Evolutionary conservation across 2,329 filamentous ascomycete species (phyloP).

Genomic region (Botrytis elliptica): DNA sequence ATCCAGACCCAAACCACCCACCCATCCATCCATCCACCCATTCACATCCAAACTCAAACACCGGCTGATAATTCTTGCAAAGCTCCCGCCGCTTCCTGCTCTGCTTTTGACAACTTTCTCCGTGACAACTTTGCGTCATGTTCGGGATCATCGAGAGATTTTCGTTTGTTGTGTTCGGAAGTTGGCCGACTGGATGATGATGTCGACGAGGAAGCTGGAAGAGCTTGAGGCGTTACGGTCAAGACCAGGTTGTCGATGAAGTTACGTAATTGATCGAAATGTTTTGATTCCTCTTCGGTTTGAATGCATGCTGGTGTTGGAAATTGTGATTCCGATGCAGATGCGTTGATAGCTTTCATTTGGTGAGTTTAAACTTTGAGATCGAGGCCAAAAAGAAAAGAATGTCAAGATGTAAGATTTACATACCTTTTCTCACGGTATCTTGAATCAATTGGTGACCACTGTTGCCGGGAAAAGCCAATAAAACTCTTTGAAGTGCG

Average conservation of each 20-base stretch:
- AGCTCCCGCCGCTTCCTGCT: slow-evolving; percentile 19
- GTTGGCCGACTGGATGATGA: neutral
- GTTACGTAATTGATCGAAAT: slow-evolving; percentile 23
- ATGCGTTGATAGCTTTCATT: slow-evolving; percentile 15
- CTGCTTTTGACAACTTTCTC: slow-evolving; percentile 21
- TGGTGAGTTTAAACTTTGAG: neutral
- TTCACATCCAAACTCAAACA: slow-evolving; percentile 4
- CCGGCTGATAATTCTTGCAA: slow-evolving; percentile 20
- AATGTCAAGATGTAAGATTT: neutral
- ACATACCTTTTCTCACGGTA: slow-evolving; percentile 18
- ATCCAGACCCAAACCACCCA: neutral
- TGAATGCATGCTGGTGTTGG: slow-evolving; percentile 21
- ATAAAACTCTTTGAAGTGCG: slow-evolving; percentile 18
- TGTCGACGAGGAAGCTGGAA: neutral
- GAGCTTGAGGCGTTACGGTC: slow-evolving; percentile 15
- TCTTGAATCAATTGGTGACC: slow-evolving; percentile 20
- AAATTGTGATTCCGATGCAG: slow-evolving; percentile 12
- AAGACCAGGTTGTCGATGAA: slow-evolving; percentile 22
- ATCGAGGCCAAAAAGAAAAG: neutral
- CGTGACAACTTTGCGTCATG: slow-evolving; percentile 9
- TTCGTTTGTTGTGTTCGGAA: slow-evolving; percentile 20
- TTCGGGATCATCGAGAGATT: slow-evolving; percentile 18
- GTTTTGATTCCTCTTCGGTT: slow-evolving; percentile 22
- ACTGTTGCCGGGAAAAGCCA: slow-evolving; percentile 18
- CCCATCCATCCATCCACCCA: neutral